These are phyloP conservation scores for Tothia fuscella DNA, from an alignment of 2,329 filamentous ascomycete species.

Conservation along the genomic window DNA sequence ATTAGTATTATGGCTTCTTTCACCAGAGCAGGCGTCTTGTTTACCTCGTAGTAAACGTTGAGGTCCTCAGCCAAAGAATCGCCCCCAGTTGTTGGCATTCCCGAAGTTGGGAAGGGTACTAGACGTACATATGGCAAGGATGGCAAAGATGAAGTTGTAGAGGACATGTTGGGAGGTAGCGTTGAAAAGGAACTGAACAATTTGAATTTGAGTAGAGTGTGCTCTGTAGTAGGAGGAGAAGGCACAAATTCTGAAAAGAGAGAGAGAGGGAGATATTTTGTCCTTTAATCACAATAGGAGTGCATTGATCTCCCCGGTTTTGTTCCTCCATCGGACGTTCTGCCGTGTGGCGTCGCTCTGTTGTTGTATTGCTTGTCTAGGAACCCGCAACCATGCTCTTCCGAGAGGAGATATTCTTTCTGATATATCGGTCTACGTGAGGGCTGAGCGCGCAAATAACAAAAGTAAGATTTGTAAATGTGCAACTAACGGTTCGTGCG, in stretches of 20 bases:
- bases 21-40: background rate
- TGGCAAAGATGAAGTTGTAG: background rate
- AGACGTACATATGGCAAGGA: conserved; percentile 19
- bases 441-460: background rate
- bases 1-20: background rate
- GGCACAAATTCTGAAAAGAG: background rate
- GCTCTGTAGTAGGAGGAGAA: background rate
- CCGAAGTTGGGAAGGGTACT: conserved; percentile 46
- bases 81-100: conserved; percentile 54
- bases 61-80: conserved; percentile 56
- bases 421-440: background rate
- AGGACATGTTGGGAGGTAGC: background rate
- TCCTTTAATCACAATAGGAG: background rate
- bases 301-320: background rate
- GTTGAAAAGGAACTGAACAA: background rate
- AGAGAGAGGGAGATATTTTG: background rate
- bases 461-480: too few relatives aligned
- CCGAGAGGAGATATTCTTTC: background rate
- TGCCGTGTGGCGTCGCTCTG: background rate
- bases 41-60: conserved; percentile 73
- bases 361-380: background rate
- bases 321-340: background rate
- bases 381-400: background rate
- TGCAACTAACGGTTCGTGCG: too few relatives aligned
- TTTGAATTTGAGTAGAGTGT: background rate